A percentile compares a stretch with the other conserved stretches of the same genome.
These are phyloP conservation scores for Talaromyces wortmannii DNA, from an alignment of 495 filamentous ascomycete genomes.

Conservation along the genomic window DNA sequence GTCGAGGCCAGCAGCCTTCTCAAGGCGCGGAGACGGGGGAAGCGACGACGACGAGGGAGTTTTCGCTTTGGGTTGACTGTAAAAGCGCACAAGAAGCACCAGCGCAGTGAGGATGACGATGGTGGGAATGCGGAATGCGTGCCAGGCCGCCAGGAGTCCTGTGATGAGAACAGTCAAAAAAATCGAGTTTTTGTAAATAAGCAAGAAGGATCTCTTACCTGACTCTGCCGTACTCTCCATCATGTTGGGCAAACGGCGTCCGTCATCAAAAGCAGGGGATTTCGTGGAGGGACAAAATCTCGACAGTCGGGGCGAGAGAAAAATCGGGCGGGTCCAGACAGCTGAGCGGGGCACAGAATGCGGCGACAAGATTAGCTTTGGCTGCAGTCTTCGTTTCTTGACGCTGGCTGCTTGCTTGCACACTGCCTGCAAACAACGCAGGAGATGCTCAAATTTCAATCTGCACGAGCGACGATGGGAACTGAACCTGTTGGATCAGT, in stretches of 20 bases:
- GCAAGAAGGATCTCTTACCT: not conserved
- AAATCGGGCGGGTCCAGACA: not conserved
- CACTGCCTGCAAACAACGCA: not conserved
- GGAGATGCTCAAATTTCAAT: no score
- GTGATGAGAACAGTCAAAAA: not conserved
- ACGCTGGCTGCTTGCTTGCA: not conserved
- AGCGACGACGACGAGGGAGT: slow-evolving; percentile 21
- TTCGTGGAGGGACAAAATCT: not conserved
- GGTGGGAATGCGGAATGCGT: slow-evolving; percentile 29
- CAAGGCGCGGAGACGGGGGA: slow-evolving; percentile 26
- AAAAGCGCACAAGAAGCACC: slow-evolving; percentile 17
- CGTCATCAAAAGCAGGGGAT: not conserved
- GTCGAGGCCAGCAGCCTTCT: slow-evolving; percentile 16
- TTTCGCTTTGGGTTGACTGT: slow-evolving; percentile 20
- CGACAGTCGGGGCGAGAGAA: not conserved
- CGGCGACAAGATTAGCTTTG: not conserved
- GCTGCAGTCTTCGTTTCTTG: no score
- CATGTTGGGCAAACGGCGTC: not conserved
- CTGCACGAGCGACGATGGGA: no score
- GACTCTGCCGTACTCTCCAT: not conserved
- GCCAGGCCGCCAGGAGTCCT: slow-evolving; percentile 33
- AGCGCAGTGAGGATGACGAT: slow-evolving; percentile 20
- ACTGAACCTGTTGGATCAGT: no score
- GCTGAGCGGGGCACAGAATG: not conserved
- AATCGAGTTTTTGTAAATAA: not conserved